Evolutionary conservation across 257 asterid genomes (phyloP).

Genomic region (Voacanga thouarsii): DNA sequence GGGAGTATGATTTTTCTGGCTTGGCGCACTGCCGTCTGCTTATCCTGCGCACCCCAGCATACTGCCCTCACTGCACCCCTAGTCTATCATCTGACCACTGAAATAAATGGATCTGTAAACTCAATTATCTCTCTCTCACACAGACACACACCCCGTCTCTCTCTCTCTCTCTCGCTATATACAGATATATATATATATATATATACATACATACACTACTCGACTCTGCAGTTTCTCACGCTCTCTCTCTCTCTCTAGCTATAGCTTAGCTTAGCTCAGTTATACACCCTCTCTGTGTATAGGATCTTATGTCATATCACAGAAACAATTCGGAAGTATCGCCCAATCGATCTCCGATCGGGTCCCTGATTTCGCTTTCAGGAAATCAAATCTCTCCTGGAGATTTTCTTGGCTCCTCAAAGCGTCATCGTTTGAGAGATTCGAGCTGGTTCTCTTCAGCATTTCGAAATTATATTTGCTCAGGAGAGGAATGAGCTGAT

Average conservation of each 20-base stretch:
- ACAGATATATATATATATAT: background rate
- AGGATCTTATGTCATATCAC: constrained; percentile 45
- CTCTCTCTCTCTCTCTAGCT: constrained; percentile 31
- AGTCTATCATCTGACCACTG: constrained; percentile 36
- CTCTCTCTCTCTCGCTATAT: too few species aligned
- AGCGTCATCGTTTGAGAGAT: constrained; percentile 24
- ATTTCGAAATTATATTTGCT: constrained; percentile 10
- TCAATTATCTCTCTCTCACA: constrained; percentile 10
- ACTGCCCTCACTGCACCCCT: constrained; percentile 32
- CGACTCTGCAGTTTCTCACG: background rate
- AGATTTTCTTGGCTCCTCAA: constrained; percentile 3
- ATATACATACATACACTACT: constrained; percentile 28
- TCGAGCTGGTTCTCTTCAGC: constrained; percentile 18
- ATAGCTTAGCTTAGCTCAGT: constrained; percentile 9
- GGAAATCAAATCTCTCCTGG: constrained; percentile 15
- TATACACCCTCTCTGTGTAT: background rate
- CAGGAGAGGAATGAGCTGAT: constrained; percentile 3
- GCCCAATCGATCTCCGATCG: constrained; percentile 65
- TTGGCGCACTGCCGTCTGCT: constrained; percentile 22
- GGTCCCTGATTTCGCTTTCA: constrained; percentile 28
- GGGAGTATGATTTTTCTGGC: too few species aligned
- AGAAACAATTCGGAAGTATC: constrained; percentile 28
- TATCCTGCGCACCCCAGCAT: constrained; percentile 46
- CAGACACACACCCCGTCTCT: too few species aligned
- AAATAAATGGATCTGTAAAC: constrained; percentile 51